A percentile compares a stretch with the other conserved stretches of the same genome.
phyloP scores from a whole-genome alignment of 345 rosid genomes.

The Corymbia maculata region DNA sequence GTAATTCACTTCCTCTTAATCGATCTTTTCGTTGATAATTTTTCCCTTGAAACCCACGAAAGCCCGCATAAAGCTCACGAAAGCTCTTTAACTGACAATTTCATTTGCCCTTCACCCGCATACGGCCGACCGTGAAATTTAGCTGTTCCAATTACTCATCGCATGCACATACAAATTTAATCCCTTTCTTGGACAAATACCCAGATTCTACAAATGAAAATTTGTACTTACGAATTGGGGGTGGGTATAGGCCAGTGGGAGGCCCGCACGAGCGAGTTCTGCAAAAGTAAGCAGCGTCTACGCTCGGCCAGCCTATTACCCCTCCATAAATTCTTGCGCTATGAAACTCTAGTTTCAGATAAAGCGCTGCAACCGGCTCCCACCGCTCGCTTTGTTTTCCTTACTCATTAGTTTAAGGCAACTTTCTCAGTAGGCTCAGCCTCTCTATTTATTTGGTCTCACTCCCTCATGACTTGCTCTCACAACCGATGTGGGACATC shows the following conservation, averaged over 20 bases:
- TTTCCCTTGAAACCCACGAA: too few relatives aligned
- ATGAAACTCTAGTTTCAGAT: neutral
- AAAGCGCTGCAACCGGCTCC: slow-evolving; percentile 57
- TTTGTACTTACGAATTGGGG: rapidly evolving
- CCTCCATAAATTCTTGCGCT: slow-evolving; percentile 87
- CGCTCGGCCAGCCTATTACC: slow-evolving; percentile 77
- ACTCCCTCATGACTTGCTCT: neutral
- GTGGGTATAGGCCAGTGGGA: slow-evolving; percentile 19
- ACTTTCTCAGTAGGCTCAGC: rapidly evolving
- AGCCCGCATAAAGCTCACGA: too few relatives aligned
- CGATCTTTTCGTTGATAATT: neutral
- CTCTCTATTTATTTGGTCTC: neutral
- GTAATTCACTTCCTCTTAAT: neutral
- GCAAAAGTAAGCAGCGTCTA: slow-evolving; percentile 86
- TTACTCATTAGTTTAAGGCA: slow-evolving; percentile 99
- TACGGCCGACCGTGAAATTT: too few relatives aligned
- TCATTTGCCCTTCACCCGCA: too few relatives aligned
- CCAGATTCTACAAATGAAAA: too few relatives aligned
- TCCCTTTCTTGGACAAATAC: too few relatives aligned
- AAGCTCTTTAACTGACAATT: too few relatives aligned
- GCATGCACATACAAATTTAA: too few relatives aligned
- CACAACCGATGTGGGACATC: slow-evolving; percentile 4
- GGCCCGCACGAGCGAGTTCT: slow-evolving; percentile 89
- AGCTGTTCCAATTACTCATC: too few relatives aligned
- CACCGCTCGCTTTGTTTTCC: slow-evolving; percentile 93